Conservation (phyloP, 768 basidiomycete species). For the Boletus sp. region DNA sequence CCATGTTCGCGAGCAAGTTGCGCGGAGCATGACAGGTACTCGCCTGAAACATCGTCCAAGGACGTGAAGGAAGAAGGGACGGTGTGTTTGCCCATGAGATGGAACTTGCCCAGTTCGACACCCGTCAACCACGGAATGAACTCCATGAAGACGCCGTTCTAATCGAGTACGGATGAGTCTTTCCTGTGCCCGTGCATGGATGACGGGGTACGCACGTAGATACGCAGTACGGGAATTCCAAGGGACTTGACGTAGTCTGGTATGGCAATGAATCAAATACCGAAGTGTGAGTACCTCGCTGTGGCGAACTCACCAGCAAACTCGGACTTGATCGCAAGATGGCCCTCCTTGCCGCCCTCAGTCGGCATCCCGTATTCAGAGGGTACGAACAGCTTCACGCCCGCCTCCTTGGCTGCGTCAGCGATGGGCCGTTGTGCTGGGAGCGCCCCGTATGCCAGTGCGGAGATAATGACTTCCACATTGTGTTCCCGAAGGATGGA, state of each 20-base stretch:
- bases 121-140: conserved; percentile 31
- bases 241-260: conserved; percentile 31
- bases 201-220: conserved; percentile 29
- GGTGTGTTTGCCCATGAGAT: conserved; percentile 34
- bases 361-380: conserved; percentile 39
- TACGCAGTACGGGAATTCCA: conserved; percentile 29
- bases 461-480: conserved; percentile 36
- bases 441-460: conserved; percentile 30
- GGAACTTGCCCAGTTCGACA: conserved; percentile 28
- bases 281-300: background rate
- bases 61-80: conserved; percentile 32
- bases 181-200: background rate
- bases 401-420: conserved; percentile 37
- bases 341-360: conserved; percentile 30
- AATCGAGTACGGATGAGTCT: background rate
- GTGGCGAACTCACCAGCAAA: conserved; percentile 25
- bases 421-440: conserved; percentile 28
- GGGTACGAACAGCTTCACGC: conserved; percentile 40
- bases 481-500: conserved; percentile 31
- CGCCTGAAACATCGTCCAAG: conserved; percentile 35
- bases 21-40: background rate
- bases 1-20: conserved; percentile 1
- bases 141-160: conserved; percentile 37
- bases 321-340: conserved; percentile 24
- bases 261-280: background rate